Evolutionary conservation across 257 asterid genomes (phyloP).

Genomic region (Leptodermis oblonga): DNA sequence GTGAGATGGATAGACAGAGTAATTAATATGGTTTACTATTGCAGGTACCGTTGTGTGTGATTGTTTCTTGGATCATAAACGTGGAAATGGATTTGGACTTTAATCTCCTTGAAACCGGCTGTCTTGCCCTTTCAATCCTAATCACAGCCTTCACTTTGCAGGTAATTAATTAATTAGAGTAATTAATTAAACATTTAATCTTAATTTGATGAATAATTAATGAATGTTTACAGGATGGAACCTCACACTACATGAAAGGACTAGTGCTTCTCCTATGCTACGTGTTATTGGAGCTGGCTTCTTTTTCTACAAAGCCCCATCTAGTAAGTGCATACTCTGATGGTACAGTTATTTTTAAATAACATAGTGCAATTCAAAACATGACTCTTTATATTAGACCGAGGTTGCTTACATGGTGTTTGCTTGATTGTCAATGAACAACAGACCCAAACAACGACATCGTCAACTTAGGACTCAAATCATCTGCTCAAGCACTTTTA

Average conservation of each 20-base stretch:
- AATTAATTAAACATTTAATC: too few species aligned
- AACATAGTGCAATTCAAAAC: too few species aligned
- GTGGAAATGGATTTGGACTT: conserved; percentile 63
- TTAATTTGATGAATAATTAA: background rate
- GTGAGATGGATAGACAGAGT: too few species aligned
- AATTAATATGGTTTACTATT: too few species aligned
- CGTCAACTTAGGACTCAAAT: conserved; percentile 12
- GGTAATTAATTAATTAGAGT: conserved; percentile 25
- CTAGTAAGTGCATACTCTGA: too few species aligned
- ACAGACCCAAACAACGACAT: conserved; percentile 20
- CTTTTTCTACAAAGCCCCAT: conserved; percentile 45
- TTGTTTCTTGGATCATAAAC: conserved; percentile 69
- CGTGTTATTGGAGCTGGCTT: conserved; percentile 69
- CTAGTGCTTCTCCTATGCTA: conserved; percentile 71
- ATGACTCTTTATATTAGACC: too few species aligned
- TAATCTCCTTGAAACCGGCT: conserved; percentile 53
- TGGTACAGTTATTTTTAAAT: too few species aligned
- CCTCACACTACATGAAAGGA: conserved; percentile 89
- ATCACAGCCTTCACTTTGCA: conserved; percentile 66
- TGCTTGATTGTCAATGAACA: background rate
- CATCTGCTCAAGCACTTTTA: conserved; percentile 27
- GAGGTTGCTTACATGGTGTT: background rate
- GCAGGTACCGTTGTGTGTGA: conserved; percentile 62
- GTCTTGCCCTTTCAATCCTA: conserved; percentile 64
- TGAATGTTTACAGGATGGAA: conserved; percentile 63